These are phyloP conservation scores for Trametes pubescens DNA, from an alignment of 1,284 basidiomycete species.

Conservation along the genomic window DNA sequence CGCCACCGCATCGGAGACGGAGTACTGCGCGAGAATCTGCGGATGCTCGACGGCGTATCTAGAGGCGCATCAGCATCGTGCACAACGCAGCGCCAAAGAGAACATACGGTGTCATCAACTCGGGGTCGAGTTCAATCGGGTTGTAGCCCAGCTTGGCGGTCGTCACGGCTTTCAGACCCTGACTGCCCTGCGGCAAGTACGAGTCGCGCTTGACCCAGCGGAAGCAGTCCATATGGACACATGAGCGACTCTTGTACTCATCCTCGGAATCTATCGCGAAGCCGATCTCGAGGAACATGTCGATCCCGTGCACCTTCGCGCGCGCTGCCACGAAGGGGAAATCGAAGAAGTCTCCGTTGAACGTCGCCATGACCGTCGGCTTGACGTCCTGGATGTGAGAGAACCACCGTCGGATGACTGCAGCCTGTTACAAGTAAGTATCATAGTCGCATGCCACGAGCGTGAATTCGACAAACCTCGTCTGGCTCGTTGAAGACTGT, in stretches of 20 bases:
- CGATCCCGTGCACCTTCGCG: slow-evolving; percentile 89
- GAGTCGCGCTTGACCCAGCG: slow-evolving; percentile 99
- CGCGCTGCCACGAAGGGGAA: slow-evolving; percentile 97
- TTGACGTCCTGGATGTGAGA: slow-evolving; percentile 92
- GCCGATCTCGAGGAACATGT: slow-evolving; percentile 96
- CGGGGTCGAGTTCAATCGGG: slow-evolving; percentile 97
- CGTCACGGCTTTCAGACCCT: slow-evolving; percentile 98
- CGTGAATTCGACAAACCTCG: slow-evolving; percentile 64
- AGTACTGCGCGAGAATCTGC: slow-evolving; percentile 95
- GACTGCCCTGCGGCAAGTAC: slow-evolving; percentile 98
- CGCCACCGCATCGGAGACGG: slow-evolving; percentile 99
- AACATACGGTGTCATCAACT: slow-evolving; percentile 95
- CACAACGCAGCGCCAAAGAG: not conserved
- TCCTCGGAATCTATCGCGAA: slow-evolving; percentile 93
- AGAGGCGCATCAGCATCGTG: slow-evolving; percentile 1
- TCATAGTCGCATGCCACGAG: not conserved
- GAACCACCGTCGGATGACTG: slow-evolving; percentile 89
- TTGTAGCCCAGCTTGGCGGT: slow-evolving; percentile 97
- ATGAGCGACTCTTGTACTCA: slow-evolving; percentile 95
- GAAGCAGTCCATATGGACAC: slow-evolving; percentile 99
- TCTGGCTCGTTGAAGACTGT: slow-evolving; percentile 95
- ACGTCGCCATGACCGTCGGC: slow-evolving; percentile 97
- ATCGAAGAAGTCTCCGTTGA: slow-evolving; percentile 99
- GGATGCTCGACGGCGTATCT: slow-evolving; percentile 98
- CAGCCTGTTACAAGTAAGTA: slow-evolving; percentile 55